Conservation (phyloP, 495 filamentous ascomycete genomes). For the Rusavskia elegans region DNA sequence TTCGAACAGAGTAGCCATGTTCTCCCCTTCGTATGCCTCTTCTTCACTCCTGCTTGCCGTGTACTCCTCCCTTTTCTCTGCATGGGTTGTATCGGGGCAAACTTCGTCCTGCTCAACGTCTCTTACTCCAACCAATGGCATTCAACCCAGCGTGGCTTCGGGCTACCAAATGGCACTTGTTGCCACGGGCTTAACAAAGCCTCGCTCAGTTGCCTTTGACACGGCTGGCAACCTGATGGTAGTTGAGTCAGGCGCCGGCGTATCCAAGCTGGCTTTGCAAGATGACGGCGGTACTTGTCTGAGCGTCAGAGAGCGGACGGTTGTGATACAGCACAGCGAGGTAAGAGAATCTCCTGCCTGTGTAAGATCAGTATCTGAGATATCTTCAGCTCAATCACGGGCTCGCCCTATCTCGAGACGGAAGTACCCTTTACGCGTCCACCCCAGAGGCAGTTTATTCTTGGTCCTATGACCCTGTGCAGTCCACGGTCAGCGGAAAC, state of each 20-base stretch:
- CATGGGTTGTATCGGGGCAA: neutral
- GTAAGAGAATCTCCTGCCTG: slow-evolving; percentile 21
- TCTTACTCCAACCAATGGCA: slow-evolving; percentile 13
- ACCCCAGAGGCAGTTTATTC: slow-evolving; percentile 35
- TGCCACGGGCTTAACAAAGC: slow-evolving; percentile 31
- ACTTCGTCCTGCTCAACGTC: slow-evolving; percentile 11
- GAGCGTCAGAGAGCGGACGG: slow-evolving; percentile 17
- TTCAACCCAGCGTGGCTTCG: slow-evolving; percentile 31
- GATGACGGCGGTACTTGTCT: slow-evolving; percentile 38
- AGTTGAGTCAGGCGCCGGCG: slow-evolving; percentile 35
- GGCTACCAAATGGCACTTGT: slow-evolving; percentile 44
- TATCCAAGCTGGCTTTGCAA: slow-evolving; percentile 34
- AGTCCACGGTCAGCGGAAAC: slow-evolving; percentile 22
- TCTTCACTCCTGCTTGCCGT: neutral
- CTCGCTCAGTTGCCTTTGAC: slow-evolving; percentile 48
- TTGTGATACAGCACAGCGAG: slow-evolving; percentile 19
- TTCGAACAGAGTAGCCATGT: too few relatives aligned
- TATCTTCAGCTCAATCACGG: slow-evolving; percentile 45
- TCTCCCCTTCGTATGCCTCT: neutral
- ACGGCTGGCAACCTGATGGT: slow-evolving; percentile 41
- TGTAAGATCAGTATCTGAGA: neutral
- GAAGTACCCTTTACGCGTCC: slow-evolving; percentile 49
- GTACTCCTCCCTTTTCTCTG: neutral
- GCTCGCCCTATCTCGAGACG: slow-evolving; percentile 44
- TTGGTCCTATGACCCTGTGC: slow-evolving; percentile 41